Conservation (phyloP, 2,329 filamentous ascomycete species). For the Ilyonectria sp. region DNA sequence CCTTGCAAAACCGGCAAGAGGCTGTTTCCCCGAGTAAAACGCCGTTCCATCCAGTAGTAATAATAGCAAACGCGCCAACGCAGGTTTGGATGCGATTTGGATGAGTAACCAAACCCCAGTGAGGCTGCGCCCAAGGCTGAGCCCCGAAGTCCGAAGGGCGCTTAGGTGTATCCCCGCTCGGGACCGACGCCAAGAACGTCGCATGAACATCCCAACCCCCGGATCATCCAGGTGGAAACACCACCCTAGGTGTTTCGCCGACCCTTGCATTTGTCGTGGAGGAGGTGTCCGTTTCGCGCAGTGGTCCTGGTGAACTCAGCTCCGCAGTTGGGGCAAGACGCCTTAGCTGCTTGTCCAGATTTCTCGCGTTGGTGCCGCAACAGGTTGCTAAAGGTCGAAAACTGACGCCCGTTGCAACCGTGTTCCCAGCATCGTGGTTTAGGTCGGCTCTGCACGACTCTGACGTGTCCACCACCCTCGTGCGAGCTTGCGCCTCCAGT, state of each 20-base stretch:
- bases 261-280: slow-evolving; percentile 94
- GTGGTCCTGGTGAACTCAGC: slow-evolving; percentile 93
- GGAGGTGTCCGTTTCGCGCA: slow-evolving; percentile 87
- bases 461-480: slow-evolving; percentile 67
- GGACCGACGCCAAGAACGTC: slow-evolving; percentile 33
- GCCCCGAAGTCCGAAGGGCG: slow-evolving; percentile 35
- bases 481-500: slow-evolving; percentile 53
- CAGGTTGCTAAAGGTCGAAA: slow-evolving; percentile 96
- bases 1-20: slow-evolving; percentile 28
- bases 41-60: slow-evolving; percentile 35
- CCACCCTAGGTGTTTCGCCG: slow-evolving; percentile 49
- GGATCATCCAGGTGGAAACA: slow-evolving; percentile 27
- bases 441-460: slow-evolving; percentile 83
- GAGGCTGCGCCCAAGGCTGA: slow-evolving; percentile 42
- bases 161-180: slow-evolving; percentile 22
- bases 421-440: slow-evolving; percentile 98
- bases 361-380: slow-evolving; percentile 95
- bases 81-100: slow-evolving; percentile 31
- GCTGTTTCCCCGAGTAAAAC: slow-evolving; percentile 39
- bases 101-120: slow-evolving; percentile 33
- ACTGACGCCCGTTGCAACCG: slow-evolving; percentile 94
- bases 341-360: slow-evolving; percentile 90
- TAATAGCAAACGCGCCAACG: slow-evolving; percentile 39
- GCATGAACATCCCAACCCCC: slow-evolving; percentile 38
- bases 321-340: slow-evolving; percentile 90